Evolutionary conservation across 345 rosid species (phyloP), one percentile per base, ranked within the genome.

Genomic region (Fremontodendron californicum): DNA sequence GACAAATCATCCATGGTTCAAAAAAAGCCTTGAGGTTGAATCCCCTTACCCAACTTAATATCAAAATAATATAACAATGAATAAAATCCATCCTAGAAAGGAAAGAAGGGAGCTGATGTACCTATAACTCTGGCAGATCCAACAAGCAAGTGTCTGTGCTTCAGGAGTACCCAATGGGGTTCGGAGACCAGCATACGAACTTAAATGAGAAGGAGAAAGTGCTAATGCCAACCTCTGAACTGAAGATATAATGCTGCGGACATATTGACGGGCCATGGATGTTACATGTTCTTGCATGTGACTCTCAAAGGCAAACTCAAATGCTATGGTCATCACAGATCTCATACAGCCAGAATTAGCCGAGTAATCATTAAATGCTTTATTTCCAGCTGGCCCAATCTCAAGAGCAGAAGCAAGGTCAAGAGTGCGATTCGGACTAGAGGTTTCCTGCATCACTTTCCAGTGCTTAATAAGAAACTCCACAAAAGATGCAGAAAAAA

Each of bases 211-310:
- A 78, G 99, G 99, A 68, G 99, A 95, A 18, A 95, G 97, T 1
- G 99, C n/a, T n/a, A n/a, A n/a, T n/a, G n/a, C n/a, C 98, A 94
- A 97, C 84, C 98, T 86, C 89, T 94, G 98, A 77, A 95, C 97
- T 0, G 99, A 93, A 51, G 99, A 88, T 80, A 95, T 95, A 75
- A 95, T 93, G 78, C 96, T 90, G 37, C 99, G 93, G 39, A 95
- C 94, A 70, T 95, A 95, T 75, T 93, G 99, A 42, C 98, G 91
- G 62, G 99, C 99, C 97, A 94, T 90, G 43, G 94, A 83, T 62
- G 99, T 94, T 46, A 95, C 98, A 83, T 91, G 97, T 48, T 93
- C 99, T 87, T 95, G 99, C 98, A 95, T 90, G 80, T 95, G 99
- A 86, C 94, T 93, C 83, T 93, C 98, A 19, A 88, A 90, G 72